These are phyloP conservation scores for Corylus heterophylla DNA, from an alignment of 306 rosid species.

Conservation along the genomic window DNA sequence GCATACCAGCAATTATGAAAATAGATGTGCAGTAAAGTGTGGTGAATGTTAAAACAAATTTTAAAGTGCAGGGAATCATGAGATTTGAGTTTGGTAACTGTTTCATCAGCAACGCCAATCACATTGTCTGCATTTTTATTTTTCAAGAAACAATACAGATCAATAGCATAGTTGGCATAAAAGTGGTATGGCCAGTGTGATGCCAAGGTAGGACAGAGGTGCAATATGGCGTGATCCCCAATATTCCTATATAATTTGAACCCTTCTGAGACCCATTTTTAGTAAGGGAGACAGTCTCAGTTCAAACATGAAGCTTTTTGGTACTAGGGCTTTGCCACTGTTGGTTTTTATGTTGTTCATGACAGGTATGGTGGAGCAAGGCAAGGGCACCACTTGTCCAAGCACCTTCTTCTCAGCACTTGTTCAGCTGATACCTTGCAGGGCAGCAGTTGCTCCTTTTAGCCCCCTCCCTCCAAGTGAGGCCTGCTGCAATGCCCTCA, in stretches of 20 bases:
- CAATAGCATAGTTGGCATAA: constrained; percentile 4
- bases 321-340: constrained; percentile 25
- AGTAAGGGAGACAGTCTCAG: neutral
- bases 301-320: constrained; percentile 36
- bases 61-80: constrained; percentile 34
- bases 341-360: constrained; percentile 29
- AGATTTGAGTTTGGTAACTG: constrained; percentile 41
- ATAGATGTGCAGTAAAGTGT: neutral
- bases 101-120: constrained; percentile 22
- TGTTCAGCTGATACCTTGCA: constrained; percentile 85
- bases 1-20: neutral
- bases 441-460: constrained; percentile 75
- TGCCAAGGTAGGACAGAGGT: constrained; percentile 43
- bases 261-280: neutral
- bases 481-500: constrained; percentile 75
- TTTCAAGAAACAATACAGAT: neutral
- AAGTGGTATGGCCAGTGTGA: constrained; percentile 45
- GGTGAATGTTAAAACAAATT: constrained; percentile 11
- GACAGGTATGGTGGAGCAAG: constrained; percentile 38
- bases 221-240: constrained; percentile 27
- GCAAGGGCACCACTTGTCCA: constrained; percentile 45
- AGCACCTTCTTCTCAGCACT: constrained; percentile 78
- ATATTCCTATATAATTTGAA: constrained; percentile 36
- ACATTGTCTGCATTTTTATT: constrained; percentile 13
- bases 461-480: constrained; percentile 70